Conservation (phyloP, 129 eudicot genomes). For the Escallonia rubra region DNA sequence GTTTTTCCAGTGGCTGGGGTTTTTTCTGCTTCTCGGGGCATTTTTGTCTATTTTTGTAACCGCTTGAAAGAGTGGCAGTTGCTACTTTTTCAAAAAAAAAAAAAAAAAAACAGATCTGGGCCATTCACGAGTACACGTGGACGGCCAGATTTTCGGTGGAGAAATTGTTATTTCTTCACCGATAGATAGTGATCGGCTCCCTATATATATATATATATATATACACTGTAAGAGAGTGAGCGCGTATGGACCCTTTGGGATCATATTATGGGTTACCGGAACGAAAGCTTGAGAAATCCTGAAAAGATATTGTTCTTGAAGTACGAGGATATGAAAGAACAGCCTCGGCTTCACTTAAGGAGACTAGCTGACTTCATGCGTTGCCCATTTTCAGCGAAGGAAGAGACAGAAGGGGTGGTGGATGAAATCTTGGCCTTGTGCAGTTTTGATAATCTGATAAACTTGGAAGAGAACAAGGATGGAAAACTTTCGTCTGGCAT, state of each 20-base stretch:
- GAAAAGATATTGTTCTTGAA: background rate
- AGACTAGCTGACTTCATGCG: constrained; percentile 21
- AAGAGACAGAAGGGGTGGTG: constrained; percentile 22
- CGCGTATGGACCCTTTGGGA: constrained; percentile 48
- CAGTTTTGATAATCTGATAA: constrained; percentile 24
- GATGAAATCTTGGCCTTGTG: constrained; percentile 18
- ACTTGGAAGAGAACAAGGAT: constrained; percentile 20
- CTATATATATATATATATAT: no score
- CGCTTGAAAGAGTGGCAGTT: no score
- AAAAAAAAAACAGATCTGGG: no score
- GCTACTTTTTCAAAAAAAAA: no score
- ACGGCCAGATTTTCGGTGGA: no score
- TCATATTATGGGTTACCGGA: constrained; percentile 29
- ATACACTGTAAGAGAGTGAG: no score
- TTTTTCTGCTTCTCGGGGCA: no score
- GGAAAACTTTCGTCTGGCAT: constrained; percentile 3
- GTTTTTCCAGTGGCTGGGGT: no score
- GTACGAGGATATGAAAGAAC: constrained; percentile 16
- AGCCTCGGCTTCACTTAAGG: constrained; percentile 6
- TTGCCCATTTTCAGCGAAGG: constrained; percentile 19
- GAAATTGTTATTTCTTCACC: no score
- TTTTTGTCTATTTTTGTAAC: no score
- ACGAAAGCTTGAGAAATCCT: constrained; percentile 14
- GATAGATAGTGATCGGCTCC: no score
- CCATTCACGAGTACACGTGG: no score